Evolutionary conservation across 495 filamentous ascomycete species (phyloP).

Genomic region (Xanthoparmelia taractica): DNA sequence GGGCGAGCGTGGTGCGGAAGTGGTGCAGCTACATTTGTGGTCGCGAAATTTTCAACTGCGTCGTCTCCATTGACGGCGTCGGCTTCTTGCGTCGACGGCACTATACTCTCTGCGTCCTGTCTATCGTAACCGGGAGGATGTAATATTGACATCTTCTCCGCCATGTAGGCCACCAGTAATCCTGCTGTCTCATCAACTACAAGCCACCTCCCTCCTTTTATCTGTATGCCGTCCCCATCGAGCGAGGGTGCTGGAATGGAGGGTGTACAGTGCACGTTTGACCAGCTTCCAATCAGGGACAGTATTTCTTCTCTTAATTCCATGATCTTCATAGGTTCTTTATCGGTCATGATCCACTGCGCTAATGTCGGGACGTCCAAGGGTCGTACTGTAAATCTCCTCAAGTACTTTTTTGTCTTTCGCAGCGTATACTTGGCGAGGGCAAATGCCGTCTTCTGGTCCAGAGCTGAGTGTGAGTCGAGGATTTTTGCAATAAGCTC

Average conservation of each 20-base stretch:
- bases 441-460: conserved; percentile 90
- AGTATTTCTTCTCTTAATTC: conserved; percentile 84
- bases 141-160: conserved; percentile 85
- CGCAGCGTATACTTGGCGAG: conserved; percentile 90
- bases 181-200: conserved; percentile 88
- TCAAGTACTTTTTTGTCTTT: conserved; percentile 88
- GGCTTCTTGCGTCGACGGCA: conserved; percentile 6
- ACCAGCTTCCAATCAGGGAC: conserved; percentile 59
- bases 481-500: conserved; percentile 83
- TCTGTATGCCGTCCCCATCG: conserved; percentile 13
- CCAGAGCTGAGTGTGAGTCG: conserved; percentile 72
- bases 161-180: conserved; percentile 75
- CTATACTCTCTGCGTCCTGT: conserved; percentile 27
- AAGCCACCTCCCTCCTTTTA: conserved; percentile 66
- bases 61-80: conserved; percentile 14
- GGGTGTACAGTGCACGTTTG: conserved; percentile 50
- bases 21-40: conserved; percentile 1
- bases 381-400: conserved; percentile 74
- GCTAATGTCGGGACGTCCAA: conserved; percentile 68
- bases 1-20: background rate
- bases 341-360: conserved; percentile 65
- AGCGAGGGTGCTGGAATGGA: background rate
- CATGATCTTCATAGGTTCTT: conserved; percentile 71
- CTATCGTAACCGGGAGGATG: conserved; percentile 41
- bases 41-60: conserved; percentile 1